Percentiles rank a stretch among this genome's conserved stretches.
Conservation (phyloP, 306 rosid species). For the Acacia melanoxylon region DNA sequence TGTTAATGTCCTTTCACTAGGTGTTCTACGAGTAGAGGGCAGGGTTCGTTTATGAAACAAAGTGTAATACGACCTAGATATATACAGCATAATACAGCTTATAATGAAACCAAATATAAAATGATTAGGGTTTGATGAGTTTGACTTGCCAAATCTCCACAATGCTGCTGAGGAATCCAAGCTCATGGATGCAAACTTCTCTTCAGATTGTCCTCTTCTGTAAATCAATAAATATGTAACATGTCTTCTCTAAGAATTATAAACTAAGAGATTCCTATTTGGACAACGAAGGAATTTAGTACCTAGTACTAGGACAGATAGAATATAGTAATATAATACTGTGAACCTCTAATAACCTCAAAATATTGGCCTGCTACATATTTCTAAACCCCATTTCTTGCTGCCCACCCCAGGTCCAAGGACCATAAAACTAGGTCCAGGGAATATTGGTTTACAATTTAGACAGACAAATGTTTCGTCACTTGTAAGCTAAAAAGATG, state of each 20-base stretch:
- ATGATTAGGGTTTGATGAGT: conserved; percentile 34
- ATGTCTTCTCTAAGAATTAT: background rate
- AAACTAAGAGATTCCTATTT: conserved; percentile 17
- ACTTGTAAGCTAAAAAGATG: background rate
- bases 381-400: background rate
- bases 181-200: conserved; percentile 67
- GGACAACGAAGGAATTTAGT: background rate
- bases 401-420: background rate
- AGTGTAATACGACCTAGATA: conserved; percentile 38
- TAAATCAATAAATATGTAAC: conserved; percentile 26
- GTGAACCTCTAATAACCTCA: background rate
- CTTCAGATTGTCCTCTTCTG: conserved; percentile 63
- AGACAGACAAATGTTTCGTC: background rate
- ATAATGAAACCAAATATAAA: conserved; percentile 38
- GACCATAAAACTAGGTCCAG: background rate
- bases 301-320: background rate
- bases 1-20: background rate
- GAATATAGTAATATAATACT: background rate
- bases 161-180: conserved; percentile 41
- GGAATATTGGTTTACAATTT: background rate
- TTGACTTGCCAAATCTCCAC: conserved; percentile 42
- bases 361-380: background rate
- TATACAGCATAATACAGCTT: conserved; percentile 44
- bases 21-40: conserved; percentile 28
- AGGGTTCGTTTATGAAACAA: conserved; percentile 31